Percentiles rank a stretch among this genome's conserved stretches.
Conservation (phyloP, 179 eudicot genomes). For the Actinidia arguta region DNA sequence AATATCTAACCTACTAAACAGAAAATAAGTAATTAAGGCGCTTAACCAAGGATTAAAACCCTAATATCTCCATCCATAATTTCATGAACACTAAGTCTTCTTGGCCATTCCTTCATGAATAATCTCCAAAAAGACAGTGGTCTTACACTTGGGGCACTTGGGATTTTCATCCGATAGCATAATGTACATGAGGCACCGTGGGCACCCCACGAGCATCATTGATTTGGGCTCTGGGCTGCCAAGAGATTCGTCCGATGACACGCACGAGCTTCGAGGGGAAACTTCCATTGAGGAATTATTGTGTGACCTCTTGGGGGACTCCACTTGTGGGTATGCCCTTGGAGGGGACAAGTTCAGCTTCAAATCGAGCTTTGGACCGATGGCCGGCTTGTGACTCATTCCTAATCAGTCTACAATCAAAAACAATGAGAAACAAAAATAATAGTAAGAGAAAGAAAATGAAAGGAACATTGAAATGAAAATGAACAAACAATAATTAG, state of each 20-base stretch:
- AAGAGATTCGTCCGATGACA: constrained; percentile 56
- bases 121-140: constrained; percentile 52
- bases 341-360: constrained; percentile 72
- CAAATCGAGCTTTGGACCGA: constrained; percentile 54
- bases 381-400: constrained; percentile 42
- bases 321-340: constrained; percentile 27
- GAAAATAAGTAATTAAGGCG: neutral
- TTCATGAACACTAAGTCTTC: neutral
- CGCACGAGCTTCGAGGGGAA: constrained; percentile 76
- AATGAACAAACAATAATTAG: no score
- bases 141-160: constrained; percentile 73
- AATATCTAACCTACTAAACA: neutral
- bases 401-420: neutral
- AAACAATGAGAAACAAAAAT: no score
- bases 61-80: neutral
- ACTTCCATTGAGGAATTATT: neutral
- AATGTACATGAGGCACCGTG: constrained; percentile 69
- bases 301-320: constrained; percentile 44
- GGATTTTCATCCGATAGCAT: constrained; percentile 62
- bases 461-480: no score
- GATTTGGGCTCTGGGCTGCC: constrained; percentile 46
- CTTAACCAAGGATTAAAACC: neutral
- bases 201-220: constrained; percentile 74
- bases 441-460: no score
- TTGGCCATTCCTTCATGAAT: neutral